These are phyloP conservation scores for Coprinopsis sp. DNA, from an alignment of 768 basidiomycete genomes.

Conservation along the genomic window DNA sequence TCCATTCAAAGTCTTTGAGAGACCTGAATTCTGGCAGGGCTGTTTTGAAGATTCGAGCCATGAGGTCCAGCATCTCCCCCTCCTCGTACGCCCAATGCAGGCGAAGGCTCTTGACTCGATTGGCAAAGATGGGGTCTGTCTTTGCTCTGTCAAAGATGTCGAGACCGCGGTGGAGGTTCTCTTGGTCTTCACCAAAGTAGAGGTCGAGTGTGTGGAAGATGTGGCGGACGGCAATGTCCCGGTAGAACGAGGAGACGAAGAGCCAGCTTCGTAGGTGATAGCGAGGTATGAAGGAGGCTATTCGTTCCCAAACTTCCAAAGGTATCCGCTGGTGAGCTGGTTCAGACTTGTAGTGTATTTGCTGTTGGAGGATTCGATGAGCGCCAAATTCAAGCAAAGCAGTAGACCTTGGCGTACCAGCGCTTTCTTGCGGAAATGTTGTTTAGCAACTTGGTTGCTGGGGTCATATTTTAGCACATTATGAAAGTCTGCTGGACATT, in stretches of 20 bases:
- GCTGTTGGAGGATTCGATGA: slow-evolving; percentile 7
- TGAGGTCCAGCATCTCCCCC: slow-evolving; percentile 60
- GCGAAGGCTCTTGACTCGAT: slow-evolving; percentile 51
- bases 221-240: slow-evolving; percentile 57
- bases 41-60: slow-evolving; percentile 59
- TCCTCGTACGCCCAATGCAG: slow-evolving; percentile 70
- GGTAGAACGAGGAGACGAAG: slow-evolving; percentile 57
- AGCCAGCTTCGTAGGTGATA: slow-evolving; percentile 69
- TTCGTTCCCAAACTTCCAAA: slow-evolving; percentile 63
- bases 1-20: slow-evolving; percentile 66
- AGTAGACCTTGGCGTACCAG: slow-evolving; percentile 28
- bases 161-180: slow-evolving; percentile 54
- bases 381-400: not conserved
- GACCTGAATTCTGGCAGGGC: slow-evolving; percentile 60
- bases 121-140: slow-evolving; percentile 55
- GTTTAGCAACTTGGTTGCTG: slow-evolving; percentile 49
- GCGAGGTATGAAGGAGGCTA: slow-evolving; percentile 57
- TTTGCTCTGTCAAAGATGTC: slow-evolving; percentile 68
- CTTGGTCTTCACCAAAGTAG: slow-evolving; percentile 62
- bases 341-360: slow-evolving; percentile 51
- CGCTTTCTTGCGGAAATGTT: slow-evolving; percentile 42
- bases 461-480: slow-evolving; percentile 58
- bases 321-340: slow-evolving; percentile 61
- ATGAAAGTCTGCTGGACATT: slow-evolving; percentile 46
- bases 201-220: slow-evolving; percentile 67